Evolutionary conservation across 139 green algal genomes (phyloP).

Genomic region (Coccomyxa sp.): DNA sequence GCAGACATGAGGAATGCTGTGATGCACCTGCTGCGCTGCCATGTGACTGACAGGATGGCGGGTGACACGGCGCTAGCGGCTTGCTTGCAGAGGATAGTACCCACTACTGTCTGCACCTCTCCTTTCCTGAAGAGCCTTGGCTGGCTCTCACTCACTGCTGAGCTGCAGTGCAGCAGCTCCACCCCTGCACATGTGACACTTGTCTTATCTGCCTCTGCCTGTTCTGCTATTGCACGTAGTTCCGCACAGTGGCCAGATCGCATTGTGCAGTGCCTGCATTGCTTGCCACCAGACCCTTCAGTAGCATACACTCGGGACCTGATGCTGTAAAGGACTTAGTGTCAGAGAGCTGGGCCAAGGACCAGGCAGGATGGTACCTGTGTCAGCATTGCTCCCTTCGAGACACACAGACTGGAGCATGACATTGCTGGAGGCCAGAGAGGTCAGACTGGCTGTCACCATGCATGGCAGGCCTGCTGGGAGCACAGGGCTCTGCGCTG

Average conservation of each 20-base stretch:
- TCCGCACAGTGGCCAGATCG: neutral
- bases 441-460: conserved; percentile 1
- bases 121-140: conserved; percentile 2
- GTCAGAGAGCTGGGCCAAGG: neutral
- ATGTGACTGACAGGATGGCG: neutral
- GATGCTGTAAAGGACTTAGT: neutral
- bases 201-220: neutral
- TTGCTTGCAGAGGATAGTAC: neutral
- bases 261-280: neutral
- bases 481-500: neutral
- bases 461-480: conserved; percentile 9
- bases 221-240: neutral
- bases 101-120: conserved; percentile 5
- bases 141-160: neutral
- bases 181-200: neutral
- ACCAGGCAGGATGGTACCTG: neutral
- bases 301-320: too few relatives aligned
- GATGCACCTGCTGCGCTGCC: conserved; percentile 3
- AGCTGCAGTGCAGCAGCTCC: neutral
- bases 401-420: neutral
- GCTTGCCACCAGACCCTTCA: neutral
- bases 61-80: neutral
- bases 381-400: too few relatives aligned
- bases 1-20: too few relatives aligned
- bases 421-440: conserved; percentile 6